Evolutionary conservation across 2,329 filamentous ascomycete genomes (phyloP).

Genomic region (Fusarium vanettenii): DNA sequence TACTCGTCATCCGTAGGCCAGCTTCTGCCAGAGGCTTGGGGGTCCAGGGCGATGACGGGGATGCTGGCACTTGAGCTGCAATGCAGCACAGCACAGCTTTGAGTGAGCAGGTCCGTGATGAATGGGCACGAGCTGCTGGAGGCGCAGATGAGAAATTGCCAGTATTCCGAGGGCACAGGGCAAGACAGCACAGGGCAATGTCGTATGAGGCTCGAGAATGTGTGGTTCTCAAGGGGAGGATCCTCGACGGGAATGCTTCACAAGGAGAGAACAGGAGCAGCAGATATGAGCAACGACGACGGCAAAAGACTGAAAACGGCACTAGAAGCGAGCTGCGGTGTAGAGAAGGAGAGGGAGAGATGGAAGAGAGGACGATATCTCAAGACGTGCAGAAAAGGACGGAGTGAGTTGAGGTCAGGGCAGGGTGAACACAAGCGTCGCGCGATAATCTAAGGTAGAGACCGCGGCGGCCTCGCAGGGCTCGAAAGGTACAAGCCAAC

Average conservation of each 20-base stretch:
- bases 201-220: constrained; percentile 26
- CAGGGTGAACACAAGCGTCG: constrained; percentile 9
- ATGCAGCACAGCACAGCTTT: constrained; percentile 14
- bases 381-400: constrained; percentile 1
- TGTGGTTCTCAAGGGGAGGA: constrained; percentile 23
- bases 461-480: background rate
- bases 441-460: constrained; percentile 2
- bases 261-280: background rate
- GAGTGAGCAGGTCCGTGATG: constrained; percentile 11
- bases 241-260: constrained; percentile 11
- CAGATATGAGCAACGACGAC: background rate
- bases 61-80: constrained; percentile 32
- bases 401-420: background rate
- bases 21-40: constrained; percentile 23
- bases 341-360: background rate
- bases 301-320: constrained; percentile 3
- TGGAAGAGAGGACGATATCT: constrained; percentile 11
- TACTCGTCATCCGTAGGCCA: constrained; percentile 20
- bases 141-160: constrained; percentile 16
- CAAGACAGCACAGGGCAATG: constrained; percentile 26
- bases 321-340: background rate
- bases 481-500: constrained; percentile 3
- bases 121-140: constrained; percentile 1
- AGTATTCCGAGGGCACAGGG: constrained; percentile 22
- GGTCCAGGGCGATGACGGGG: constrained; percentile 24